phyloP scores from a whole-genome alignment of 2,329 filamentous ascomycete species.

The Grosmannia clavigera region DNA sequence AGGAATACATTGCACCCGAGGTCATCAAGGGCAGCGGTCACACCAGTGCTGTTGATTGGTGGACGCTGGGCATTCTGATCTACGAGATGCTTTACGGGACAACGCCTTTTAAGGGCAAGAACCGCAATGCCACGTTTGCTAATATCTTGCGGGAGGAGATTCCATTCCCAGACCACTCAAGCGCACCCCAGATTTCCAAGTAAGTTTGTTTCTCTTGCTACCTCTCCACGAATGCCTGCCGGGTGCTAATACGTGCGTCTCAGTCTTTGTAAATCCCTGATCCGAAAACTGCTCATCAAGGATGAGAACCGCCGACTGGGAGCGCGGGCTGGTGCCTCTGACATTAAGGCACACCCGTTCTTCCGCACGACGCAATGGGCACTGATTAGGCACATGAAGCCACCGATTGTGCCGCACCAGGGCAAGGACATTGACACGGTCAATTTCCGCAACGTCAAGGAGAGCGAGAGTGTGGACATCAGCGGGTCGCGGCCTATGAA shows the following conservation, averaged over 20 bases:
- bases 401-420: slow-evolving; percentile 87
- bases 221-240: neutral
- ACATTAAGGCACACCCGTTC: slow-evolving; percentile 93
- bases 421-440: slow-evolving; percentile 84
- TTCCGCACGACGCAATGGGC: slow-evolving; percentile 96
- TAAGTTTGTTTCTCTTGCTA: slow-evolving; percentile 54
- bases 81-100: slow-evolving; percentile 99
- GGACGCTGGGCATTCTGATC: slow-evolving; percentile 92
- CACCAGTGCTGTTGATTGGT: slow-evolving; percentile 98
- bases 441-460: slow-evolving; percentile 97
- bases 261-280: slow-evolving; percentile 90
- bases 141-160: slow-evolving; percentile 95
- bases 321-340: slow-evolving; percentile 86
- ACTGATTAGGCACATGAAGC: slow-evolving; percentile 92
- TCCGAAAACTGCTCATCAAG: slow-evolving; percentile 94
- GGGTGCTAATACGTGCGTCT: slow-evolving; percentile 4
- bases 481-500: slow-evolving; percentile 42
- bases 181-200: slow-evolving; percentile 80
- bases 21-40: slow-evolving; percentile 98
- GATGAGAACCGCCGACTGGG: slow-evolving; percentile 90
- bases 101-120: slow-evolving; percentile 98
- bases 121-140: slow-evolving; percentile 92
- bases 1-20: slow-evolving; percentile 97
- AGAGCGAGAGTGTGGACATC: slow-evolving; percentile 88
- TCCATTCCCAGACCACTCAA: slow-evolving; percentile 81